phyloP scores from a whole-genome alignment of 805 yeast genomes.

The Candida ipomoeae region DNA sequence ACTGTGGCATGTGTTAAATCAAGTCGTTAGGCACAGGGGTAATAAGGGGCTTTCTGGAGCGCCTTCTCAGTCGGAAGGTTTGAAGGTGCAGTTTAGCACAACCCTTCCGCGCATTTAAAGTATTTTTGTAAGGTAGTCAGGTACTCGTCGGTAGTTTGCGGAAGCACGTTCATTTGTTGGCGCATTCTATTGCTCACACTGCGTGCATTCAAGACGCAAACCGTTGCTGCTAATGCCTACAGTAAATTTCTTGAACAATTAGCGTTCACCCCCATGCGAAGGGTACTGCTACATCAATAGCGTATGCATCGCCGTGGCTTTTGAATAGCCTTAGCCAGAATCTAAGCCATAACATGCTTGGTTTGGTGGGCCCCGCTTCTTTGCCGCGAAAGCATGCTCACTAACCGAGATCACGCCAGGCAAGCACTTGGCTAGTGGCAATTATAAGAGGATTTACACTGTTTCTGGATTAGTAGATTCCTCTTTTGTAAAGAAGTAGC shows the following conservation, averaged over 20 bases:
- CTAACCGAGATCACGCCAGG: neutral
- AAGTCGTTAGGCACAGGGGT: neutral
- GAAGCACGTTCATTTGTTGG: neutral
- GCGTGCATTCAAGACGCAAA: constrained; percentile 1
- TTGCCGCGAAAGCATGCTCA: neutral
- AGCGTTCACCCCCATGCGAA: neutral
- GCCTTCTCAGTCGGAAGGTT: neutral
- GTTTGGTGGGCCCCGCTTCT: neutral
- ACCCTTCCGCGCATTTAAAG: neutral
- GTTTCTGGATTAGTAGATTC: neutral
- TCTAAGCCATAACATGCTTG: no score
- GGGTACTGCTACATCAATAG: no score
- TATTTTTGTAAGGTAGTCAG: neutral
- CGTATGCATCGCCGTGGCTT: no score
- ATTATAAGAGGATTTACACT: neutral
- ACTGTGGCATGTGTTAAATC: neutral
- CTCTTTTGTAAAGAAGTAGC: neutral
- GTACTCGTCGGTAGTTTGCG: neutral
- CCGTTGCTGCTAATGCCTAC: neutral
- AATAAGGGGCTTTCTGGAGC: neutral
- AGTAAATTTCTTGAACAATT: neutral
- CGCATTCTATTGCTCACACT: neutral
- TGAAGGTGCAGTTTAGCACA: neutral
- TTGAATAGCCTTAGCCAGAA: no score
- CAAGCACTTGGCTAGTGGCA: neutral